Base-by-base conservation (phyloP, 1,284 basidiomycete genomes). In the Laetiporus sulphureus region DNA sequence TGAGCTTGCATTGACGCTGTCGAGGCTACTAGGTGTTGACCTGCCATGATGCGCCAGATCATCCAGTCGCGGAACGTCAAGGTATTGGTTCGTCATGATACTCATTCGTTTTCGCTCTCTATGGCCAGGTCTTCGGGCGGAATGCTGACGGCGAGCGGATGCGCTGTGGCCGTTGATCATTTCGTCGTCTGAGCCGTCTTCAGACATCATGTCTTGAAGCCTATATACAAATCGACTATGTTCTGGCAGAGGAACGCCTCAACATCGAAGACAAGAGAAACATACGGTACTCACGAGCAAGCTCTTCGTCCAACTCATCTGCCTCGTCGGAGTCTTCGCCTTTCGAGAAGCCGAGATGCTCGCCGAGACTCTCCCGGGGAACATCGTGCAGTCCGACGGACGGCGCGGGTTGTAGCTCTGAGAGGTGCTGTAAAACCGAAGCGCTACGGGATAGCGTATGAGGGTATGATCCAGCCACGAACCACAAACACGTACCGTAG, bases 351-450 rank as follows among this genome's bases (percentile, higher is more conserved):
- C 75, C 76, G 10, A 86, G 68, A 49, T 89, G 83, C 13, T 73
- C 66, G 3, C 74, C 79, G 1, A 87, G 47, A 32, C 71, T 73
- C 54, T 86, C 77, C 31, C 74, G 62, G 0, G 92, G 91, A 1
- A 91, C 83, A 38, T 88, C 79, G 36, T 93, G 91, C 72, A 96
- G 78, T 46, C 82, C 85, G 0, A 91, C 91, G 6, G 90, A 90
- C 0, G 95, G 95, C 0, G 90, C 91, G 48, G 82, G 78, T 2
- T 78, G 77, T 20, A 99, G 63, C 47, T 84, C 76, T 16, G 83
- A 75, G 5, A 98, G 66, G 44, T 92, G 86, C 49, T 89, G 79
- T 36, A 96, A 67, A 5, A 91, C 87, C 20, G 73, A 77, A 13
- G 71, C 67, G 50, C 84, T 88, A 52, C 6, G 21, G 25, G 42